phyloP scores from a whole-genome alignment of 208 protist genomes.

The Borovskyia barvae region DNA sequence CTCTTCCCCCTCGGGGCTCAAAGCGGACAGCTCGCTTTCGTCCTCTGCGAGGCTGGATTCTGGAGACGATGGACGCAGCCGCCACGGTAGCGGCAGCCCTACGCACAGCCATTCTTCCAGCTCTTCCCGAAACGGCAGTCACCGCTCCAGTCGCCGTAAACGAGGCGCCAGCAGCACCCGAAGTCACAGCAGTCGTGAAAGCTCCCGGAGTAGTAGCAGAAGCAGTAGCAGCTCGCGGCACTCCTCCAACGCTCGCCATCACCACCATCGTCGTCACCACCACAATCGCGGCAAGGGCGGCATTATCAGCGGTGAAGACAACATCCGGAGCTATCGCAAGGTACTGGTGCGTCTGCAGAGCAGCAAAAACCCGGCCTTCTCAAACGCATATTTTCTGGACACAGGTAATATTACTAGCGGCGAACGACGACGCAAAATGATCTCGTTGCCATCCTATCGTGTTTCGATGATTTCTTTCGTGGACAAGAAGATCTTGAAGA shows the following conservation, averaged over 20 bases:
- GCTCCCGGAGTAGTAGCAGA: too few species aligned
- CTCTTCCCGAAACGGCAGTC: constrained; percentile 1
- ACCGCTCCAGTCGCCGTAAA: constrained; percentile 7
- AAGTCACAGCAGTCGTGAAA: constrained; percentile 7
- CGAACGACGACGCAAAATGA: constrained; percentile 81
- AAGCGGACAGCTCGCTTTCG: constrained; percentile 6
- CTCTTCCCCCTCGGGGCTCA: too few species aligned
- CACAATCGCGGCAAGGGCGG: constrained; percentile 21
- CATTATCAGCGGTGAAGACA: constrained; percentile 30
- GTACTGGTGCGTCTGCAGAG: constrained; percentile 47
- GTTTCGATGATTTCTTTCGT: constrained; percentile 83
- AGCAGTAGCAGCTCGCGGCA: constrained; percentile 19
- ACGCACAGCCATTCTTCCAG: constrained; percentile 11
- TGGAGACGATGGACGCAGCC: constrained; percentile 5
- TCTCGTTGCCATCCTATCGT: constrained; percentile 72
- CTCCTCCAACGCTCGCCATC: constrained; percentile 13
- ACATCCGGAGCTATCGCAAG: constrained; percentile 75
- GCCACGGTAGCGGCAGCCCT: constrained; percentile 16
- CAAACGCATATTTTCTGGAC: constrained; percentile 78
- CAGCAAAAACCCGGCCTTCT: constrained; percentile 62
- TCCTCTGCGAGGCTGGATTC: constrained; percentile 14
- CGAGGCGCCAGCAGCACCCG: constrained; percentile 10
- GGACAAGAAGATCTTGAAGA: constrained; percentile 81
- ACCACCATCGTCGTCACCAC: constrained; percentile 22
- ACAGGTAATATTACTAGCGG: constrained; percentile 80